Evolutionary conservation across 75 land plant genomes (phyloP).

Genomic region (Pseudotsuga menziesii): DNA sequence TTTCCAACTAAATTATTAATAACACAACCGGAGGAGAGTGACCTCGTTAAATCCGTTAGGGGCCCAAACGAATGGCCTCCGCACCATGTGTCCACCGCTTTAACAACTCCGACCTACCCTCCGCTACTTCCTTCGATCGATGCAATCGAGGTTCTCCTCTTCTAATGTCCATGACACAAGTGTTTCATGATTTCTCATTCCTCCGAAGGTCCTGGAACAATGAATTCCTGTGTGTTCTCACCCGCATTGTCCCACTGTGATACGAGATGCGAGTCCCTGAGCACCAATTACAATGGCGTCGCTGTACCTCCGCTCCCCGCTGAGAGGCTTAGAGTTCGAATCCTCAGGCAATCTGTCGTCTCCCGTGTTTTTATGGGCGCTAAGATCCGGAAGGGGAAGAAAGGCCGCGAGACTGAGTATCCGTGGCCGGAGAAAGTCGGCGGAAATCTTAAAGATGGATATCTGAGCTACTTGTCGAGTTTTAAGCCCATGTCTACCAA

Average conservation of each 20-base stretch:
- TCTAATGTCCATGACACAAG: not conserved
- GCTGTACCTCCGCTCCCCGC: not conserved
- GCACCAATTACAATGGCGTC: too few species aligned
- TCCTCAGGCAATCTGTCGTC: not conserved
- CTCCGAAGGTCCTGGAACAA: not conserved
- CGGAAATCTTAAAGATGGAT: slow-evolving; percentile 30
- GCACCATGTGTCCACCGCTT: slow-evolving; percentile 7
- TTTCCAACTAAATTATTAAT: not conserved
- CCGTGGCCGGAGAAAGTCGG: slow-evolving; percentile 66
- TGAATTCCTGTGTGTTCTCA: not conserved
- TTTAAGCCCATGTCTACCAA: slow-evolving; percentile 74
- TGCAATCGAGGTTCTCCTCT: not conserved
- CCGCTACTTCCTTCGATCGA: not conserved
- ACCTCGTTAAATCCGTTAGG: not conserved
- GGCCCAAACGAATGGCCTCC: not conserved
- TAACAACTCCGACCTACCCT: not conserved
- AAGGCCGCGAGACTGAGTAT: slow-evolving; percentile 41
- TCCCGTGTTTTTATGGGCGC: slow-evolving; percentile 7
- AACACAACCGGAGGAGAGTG: not conserved
- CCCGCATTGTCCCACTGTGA: not conserved
- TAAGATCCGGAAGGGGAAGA: slow-evolving; percentile 44
- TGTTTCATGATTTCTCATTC: not conserved
- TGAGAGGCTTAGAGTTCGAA: not conserved
- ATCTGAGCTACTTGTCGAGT: slow-evolving; percentile 37
- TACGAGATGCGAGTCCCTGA: not conserved